phyloP scores from a whole-genome alignment of 441 rosid species.

The Brassica hybrid region DNA sequence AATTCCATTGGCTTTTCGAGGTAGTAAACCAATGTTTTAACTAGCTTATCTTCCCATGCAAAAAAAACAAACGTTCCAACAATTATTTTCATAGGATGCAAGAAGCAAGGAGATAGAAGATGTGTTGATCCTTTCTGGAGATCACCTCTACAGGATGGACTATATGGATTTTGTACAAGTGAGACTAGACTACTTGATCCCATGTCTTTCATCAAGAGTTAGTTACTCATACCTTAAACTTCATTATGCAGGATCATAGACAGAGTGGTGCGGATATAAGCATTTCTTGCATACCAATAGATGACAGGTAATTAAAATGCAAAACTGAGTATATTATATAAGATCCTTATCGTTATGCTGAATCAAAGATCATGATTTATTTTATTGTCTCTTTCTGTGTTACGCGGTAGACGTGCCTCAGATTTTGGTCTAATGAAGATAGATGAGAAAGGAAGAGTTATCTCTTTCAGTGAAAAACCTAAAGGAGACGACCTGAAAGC shows the following conservation, averaged over 20 bases:
- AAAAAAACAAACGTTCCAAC: background rate
- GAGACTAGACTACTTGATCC: slow-evolving; percentile 25
- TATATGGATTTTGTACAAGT: slow-evolving; percentile 96
- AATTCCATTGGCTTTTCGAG: slow-evolving; percentile 98
- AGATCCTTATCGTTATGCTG: background rate
- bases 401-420: slow-evolving; percentile 88
- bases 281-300: slow-evolving; percentile 80
- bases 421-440: slow-evolving; percentile 98
- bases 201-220: slow-evolving; percentile 13
- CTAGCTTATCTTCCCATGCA: slow-evolving; percentile 20
- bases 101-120: slow-evolving; percentile 88
- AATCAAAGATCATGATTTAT: no score
- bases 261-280: slow-evolving; percentile 96
- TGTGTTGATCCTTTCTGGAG: slow-evolving; percentile 90
- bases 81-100: slow-evolving; percentile 53
- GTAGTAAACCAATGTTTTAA: slow-evolving; percentile 41
- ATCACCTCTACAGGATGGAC: slow-evolving; percentile 93
- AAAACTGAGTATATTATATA: background rate
- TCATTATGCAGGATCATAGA: slow-evolving; percentile 74
- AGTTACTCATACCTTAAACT: slow-evolving; percentile 14
- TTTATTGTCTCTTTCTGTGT: slow-evolving; percentile 29
- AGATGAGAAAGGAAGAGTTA: slow-evolving; percentile 79
- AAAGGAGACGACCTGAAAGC: slow-evolving; percentile 77
- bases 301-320: slow-evolving; percentile 62
- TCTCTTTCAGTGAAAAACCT: slow-evolving; percentile 93